These are phyloP conservation scores for Ogataea angusta DNA, from an alignment of 805 yeast genomes.

Conservation along the genomic window DNA sequence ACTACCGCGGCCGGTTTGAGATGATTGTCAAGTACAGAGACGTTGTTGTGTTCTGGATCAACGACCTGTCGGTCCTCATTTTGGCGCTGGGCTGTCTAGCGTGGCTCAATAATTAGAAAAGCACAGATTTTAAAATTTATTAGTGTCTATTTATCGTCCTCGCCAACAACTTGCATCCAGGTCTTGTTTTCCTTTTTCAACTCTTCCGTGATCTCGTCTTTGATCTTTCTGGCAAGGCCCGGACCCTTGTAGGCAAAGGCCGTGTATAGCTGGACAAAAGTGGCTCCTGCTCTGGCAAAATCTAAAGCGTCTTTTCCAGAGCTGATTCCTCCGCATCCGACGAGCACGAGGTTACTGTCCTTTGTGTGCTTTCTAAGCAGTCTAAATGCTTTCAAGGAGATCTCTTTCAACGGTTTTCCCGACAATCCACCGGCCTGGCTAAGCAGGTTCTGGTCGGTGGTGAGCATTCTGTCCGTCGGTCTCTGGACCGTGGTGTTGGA, in stretches of 20 bases:
- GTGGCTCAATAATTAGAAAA: conserved; percentile 1
- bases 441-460: conserved; percentile 42
- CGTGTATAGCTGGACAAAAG: conserved; percentile 83
- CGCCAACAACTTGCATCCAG: conserved; percentile 78
- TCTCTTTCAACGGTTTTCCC: conserved; percentile 86
- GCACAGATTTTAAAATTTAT: conserved; percentile 1
- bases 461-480: conserved; percentile 54
- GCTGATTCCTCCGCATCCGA: conserved; percentile 96
- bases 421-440: conserved; percentile 83
- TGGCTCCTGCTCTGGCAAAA: conserved; percentile 90
- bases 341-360: conserved; percentile 65
- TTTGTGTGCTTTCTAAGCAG: conserved; percentile 74
- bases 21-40: conserved; percentile 27
- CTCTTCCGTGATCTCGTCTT: conserved; percentile 55
- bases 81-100: conserved; percentile 25
- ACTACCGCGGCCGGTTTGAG: conserved; percentile 12
- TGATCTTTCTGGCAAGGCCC: conserved; percentile 63
- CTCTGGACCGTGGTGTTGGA: conserved; percentile 91
- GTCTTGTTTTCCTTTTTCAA: conserved; percentile 71
- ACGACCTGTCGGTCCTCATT: conserved; percentile 29
- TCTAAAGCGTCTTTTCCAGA: conserved; percentile 85
- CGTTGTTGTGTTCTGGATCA: conserved; percentile 20
- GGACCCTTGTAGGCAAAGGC: conserved; percentile 93
- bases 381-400: conserved; percentile 67
- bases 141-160: conserved; percentile 39